These are phyloP conservation scores for Aspergillus alliaceus DNA, from an alignment of 2,329 filamentous ascomycete genomes.

Conservation along the genomic window DNA sequence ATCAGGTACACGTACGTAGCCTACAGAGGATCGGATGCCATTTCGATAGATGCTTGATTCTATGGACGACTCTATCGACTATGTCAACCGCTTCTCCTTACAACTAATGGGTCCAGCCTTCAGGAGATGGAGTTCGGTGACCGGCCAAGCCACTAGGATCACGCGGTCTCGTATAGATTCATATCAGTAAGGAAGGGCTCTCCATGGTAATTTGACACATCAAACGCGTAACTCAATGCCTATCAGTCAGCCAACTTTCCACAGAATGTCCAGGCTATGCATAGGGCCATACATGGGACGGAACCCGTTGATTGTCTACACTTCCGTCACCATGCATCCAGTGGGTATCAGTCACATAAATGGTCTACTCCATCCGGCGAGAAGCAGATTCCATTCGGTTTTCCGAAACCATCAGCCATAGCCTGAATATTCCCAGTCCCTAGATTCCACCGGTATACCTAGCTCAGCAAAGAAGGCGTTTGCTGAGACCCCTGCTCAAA, in stretches of 20 bases:
- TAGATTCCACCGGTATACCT: slow-evolving; percentile 42
- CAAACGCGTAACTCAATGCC: slow-evolving; percentile 46
- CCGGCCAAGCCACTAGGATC: too few relatives aligned
- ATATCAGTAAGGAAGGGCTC: too few relatives aligned
- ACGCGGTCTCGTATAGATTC: too few relatives aligned
- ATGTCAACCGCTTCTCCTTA: too few relatives aligned
- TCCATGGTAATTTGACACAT: slow-evolving; percentile 39
- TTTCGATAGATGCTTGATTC: too few relatives aligned
- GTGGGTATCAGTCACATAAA: slow-evolving; percentile 46
- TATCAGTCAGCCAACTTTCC: neutral
- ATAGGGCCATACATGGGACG: slow-evolving; percentile 30
- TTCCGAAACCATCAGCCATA: slow-evolving; percentile 40
- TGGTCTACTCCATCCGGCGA: slow-evolving; percentile 37
- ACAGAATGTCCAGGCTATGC: too few relatives aligned
- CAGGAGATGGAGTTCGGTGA: too few relatives aligned
- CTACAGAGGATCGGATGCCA: too few relatives aligned
- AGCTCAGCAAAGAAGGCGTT: slow-evolving; percentile 32
- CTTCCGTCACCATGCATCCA: slow-evolving; percentile 24
- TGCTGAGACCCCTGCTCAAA: slow-evolving; percentile 37
- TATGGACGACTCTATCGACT: too few relatives aligned
- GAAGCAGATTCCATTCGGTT: slow-evolving; percentile 47
- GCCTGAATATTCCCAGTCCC: slow-evolving; percentile 32
- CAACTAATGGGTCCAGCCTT: too few relatives aligned
- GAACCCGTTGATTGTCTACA: slow-evolving; percentile 14
- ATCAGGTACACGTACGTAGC: too few relatives aligned